Base-by-base conservation (phyloP, 2,329 filamentous ascomycete genomes). In the Talaromyces sp. region DNA sequence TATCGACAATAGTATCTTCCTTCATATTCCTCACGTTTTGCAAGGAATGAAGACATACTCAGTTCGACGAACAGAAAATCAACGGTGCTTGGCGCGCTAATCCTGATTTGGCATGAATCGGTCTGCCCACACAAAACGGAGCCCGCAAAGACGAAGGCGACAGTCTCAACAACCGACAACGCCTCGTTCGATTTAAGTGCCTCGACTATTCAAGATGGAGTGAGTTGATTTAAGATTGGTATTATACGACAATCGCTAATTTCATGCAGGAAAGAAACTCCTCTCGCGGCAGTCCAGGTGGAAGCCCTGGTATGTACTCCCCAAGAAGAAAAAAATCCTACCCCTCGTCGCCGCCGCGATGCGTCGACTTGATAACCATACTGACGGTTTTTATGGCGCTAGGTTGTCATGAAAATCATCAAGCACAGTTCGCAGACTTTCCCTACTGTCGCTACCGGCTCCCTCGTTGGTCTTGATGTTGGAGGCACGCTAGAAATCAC, bases 321-420 rank as follows among this genome's bases (percentile, higher is more conserved):
- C 24, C 16, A 67, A 67, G 69, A 72, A 66, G 70, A 70, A 76
- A 73, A 77, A 74, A 71, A 73, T 72, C 67, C 68, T 67, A 68
- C 68, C 68, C 66, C 69, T 59, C 76, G 66, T 75, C 62, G 57
- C 58, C 56, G 60, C 65, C 67, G 22, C 22, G 9, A 43, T 45
- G 41, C 8, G 68, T 69, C 69, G 70, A 66, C 66, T 67, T 67
- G 65, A 68, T 45, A 48, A 58, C 13, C 59, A 68, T 61, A 72
- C 73, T 77, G 59, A 61, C 76, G 66, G 62, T 59, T 59, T 57
- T 31, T 33, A 14, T 45, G 66, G 57, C 31, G 72, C 65, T 71
- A 95, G 91, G 91, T 96, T 75, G 91, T 96, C 72, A 94, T 97
- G 90, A 97, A 97, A 85, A 93, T 98, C 78, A 93, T 96, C 81